Percentiles rank a stretch among this genome's conserved stretches.
phyloP scores from a whole-genome alignment of 805 yeast species.

The Starmera quercuum region DNA sequence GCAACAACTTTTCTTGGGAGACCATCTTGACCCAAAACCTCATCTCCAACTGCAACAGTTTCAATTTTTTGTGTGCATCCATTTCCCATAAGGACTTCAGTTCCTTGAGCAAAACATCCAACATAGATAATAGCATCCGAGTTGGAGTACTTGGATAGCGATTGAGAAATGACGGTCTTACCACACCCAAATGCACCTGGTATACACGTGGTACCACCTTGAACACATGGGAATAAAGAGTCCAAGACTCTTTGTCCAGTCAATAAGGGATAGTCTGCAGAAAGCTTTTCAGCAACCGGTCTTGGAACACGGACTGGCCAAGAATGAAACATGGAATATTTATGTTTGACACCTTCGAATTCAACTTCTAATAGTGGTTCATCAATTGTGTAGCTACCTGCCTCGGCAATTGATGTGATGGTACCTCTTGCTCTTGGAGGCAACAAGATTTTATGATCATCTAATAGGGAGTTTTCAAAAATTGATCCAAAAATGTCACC shows the following conservation, averaged over 20 bases:
- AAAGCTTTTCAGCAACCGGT: constrained; percentile 89
- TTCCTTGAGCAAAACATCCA: constrained; percentile 48
- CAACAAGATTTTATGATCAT: constrained; percentile 87
- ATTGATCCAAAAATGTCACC: constrained; percentile 96
- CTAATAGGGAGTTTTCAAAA: constrained; percentile 86
- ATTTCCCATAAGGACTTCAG: constrained; percentile 36
- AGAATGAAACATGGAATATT: constrained; percentile 92
- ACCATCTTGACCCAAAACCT: constrained; percentile 38
- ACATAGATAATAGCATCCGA: constrained; percentile 95
- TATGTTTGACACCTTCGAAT: constrained; percentile 76
- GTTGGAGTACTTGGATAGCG: constrained; percentile 93
- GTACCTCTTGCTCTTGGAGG: constrained; percentile 99
- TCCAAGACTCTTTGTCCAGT: constrained; percentile 99
- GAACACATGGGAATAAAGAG: constrained; percentile 97
- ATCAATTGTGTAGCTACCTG: constrained; percentile 88
- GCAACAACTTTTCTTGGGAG: constrained; percentile 28
- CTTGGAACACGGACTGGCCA: constrained; percentile 99
- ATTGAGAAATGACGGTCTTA: constrained; percentile 96
- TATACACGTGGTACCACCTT: constrained; percentile 99
- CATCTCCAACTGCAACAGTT: constrained; percentile 28
- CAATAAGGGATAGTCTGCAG: constrained; percentile 91
- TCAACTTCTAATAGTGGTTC: constrained; percentile 90
- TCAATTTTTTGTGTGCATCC: constrained; percentile 29
- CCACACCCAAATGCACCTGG: constrained; percentile 99
- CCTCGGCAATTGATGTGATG: constrained; percentile 76